These are phyloP conservation scores for Mucor lusitanicus DNA, from an alignment of 371 early-diverging fungal species.

Conservation along the genomic window DNA sequence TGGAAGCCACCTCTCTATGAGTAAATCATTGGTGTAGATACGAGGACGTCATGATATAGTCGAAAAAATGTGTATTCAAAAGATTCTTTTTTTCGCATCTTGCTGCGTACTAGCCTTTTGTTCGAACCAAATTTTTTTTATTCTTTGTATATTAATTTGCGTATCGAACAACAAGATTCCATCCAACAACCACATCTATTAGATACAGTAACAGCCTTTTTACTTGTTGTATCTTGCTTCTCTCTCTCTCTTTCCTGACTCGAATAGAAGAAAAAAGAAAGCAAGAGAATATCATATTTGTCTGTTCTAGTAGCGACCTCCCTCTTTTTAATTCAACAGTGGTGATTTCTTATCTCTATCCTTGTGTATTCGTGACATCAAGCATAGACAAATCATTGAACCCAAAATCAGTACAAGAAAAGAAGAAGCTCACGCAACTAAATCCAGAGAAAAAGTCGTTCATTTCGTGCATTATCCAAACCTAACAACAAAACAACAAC, in stretches of 20 bases:
- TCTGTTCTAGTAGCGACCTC: not conserved
- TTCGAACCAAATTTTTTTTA: constrained; percentile 12
- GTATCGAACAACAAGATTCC: constrained; percentile 21
- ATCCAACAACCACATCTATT: not conserved
- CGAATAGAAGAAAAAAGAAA: not conserved
- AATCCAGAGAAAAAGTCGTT: not conserved
- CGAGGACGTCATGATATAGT: not conserved
- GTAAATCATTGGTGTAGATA: not conserved
- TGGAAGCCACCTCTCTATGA: not conserved
- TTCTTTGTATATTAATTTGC: constrained; percentile 5
- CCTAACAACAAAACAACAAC: not conserved
- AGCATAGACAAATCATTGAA: not conserved
- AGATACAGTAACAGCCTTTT: not conserved
- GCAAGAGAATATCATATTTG: not conserved
- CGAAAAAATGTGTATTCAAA: not conserved
- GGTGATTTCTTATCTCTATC: not conserved
- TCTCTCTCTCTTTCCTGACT: not conserved
- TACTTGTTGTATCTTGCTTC: not conserved
- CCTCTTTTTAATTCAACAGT: not conserved
- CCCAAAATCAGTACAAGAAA: too few relatives aligned
- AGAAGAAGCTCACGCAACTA: too few relatives aligned
- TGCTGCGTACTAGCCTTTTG: constrained; percentile 19
- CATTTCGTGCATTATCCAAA: not conserved
- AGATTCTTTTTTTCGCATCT: not conserved
- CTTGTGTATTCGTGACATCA: not conserved